Evolutionary conservation across 345 rosid genomes (phyloP), one percentile per base, ranked within the genome.

Genomic region (Euphorbia lathyris): DNA sequence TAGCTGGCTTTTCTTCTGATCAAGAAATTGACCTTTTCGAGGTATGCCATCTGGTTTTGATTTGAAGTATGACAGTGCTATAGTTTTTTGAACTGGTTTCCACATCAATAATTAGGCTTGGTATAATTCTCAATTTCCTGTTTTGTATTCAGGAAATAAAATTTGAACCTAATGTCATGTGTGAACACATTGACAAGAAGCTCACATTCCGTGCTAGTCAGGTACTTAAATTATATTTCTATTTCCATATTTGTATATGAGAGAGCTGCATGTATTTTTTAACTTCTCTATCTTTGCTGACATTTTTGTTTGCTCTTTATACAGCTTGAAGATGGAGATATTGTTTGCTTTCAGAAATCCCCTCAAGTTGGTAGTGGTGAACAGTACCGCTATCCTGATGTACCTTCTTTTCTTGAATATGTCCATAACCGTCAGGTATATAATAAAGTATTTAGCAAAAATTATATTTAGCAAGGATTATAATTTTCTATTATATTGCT

Each of bases 281-380:
- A 45, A 14, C 20, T 60, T 32, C 40, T 26, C 57, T 6, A 23
- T 60, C 27, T 40, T 48, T 32, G 7, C 55, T 72, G 56, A 27
- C 56, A 56, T 67, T 38, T 20, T 17, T 17, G 1, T 47, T 43
- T 61, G 50, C 17, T 22, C 42, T 8, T 4, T 42, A 53, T 79
- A 74, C 83, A 89, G 96, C 81, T 92, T 73, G 98, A 92, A 85
- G 99, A 96, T 83, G 98, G 99, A 50, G 99, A 96, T 70, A 90
- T 96, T 61, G 81, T 96, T 57, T 96, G 98, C 86, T 90, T 82
- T 85, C 99, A 96, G 83, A 96, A 89, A 80, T 65, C 82, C 30
- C 30, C 79, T 58, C 78, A 80, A 58, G 75, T 76, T 70, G 84
- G 81, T 77, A 77, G 82, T 73, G 86, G 81, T 65, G 86, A 72